Evolutionary conservation across 768 basidiomycete genomes (phyloP), one percentile per base, ranked within the genome.

Genomic region (Butyriboletus loyo): DNA sequence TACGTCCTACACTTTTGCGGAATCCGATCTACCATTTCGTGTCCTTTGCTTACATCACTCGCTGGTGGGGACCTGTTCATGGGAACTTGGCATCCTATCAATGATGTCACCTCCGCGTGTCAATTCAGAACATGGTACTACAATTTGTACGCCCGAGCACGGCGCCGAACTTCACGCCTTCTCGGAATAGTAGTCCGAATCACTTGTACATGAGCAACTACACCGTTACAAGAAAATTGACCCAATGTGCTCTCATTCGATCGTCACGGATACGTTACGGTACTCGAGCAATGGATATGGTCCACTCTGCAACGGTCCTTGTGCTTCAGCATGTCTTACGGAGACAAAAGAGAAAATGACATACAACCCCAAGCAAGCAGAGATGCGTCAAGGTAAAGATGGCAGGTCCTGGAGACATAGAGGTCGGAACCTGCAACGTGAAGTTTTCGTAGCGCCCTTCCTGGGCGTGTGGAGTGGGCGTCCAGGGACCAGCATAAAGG

Each of bases 371-470:
- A n/a, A n/a, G n/a, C n/a, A n/a, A n/a, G n/a, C n/a, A n/a, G n/a
- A n/a, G n/a, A n/a, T 68, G 68, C 0, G 64, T 66, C 53, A 68
- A 49, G 8, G 66, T 66, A 42, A 70, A 66, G 35, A 68, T 54
- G 30, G 68, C 66, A 25, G 50, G 62, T 47, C 68, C 68, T 13
- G 45, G 0, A 1, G 38, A 1, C 36, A 53, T 17, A n/a, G 45
- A 56, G 4, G 13, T 0, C 0, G 58, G 9, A 4, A 68, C 21
- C n/a, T 55, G 57, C 15, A 70, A 14, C 14, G 60, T 54, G 24
- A 70, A 69, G 50, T 70, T 60, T 53, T 70, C 64, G 46, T 69
- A 69, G 49, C 11, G 59, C 24, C 64, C 66, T 13, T 57, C 58
- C 7, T 38, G 38, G 3, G n/a, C 0, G 24, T 66, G 62, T 14